A percentile compares a stretch with the other conserved stretches of the same genome.
Evolutionary conservation across 768 basidiomycete species (phyloP).

Genomic region (Rhodotorula babjevae): DNA sequence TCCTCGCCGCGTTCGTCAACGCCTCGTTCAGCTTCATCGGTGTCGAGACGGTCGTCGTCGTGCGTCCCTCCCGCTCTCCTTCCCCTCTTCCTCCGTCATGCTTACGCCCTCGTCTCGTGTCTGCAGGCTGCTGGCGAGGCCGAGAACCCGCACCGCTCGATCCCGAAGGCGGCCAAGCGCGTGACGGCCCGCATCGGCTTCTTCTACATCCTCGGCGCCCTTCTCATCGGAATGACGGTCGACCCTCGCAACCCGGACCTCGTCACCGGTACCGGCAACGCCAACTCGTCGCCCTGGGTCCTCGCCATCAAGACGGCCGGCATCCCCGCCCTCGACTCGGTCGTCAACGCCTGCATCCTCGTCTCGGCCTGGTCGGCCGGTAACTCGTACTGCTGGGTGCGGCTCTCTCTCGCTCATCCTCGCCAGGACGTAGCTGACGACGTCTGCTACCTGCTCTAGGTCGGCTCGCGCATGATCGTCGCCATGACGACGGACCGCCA

Average conservation of each 20-base stretch:
- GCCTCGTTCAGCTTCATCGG: constrained; percentile 73
- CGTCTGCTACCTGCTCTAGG: background rate
- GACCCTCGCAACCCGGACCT: constrained; percentile 60
- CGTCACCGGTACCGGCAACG: constrained; percentile 57
- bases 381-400: constrained; percentile 33
- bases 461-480: constrained; percentile 45
- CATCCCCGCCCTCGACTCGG: constrained; percentile 53
- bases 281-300: constrained; percentile 77
- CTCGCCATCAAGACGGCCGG: constrained; percentile 60
- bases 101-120: constrained; percentile 60
- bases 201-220: constrained; percentile 58
- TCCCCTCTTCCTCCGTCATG: constrained; percentile 70
- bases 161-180: constrained; percentile 66
- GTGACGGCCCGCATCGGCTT: constrained; percentile 69
- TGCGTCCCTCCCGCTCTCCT: constrained; percentile 48
- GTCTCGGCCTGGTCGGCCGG: constrained; percentile 47
- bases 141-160: constrained; percentile 69
- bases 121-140: constrained; percentile 68
- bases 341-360: constrained; percentile 63
- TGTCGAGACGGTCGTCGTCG: constrained; percentile 53
- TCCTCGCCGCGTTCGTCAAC: constrained; percentile 52
- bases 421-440: constrained; percentile 40
- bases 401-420: no score
- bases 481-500: constrained; percentile 49
- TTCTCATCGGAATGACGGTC: constrained; percentile 72